Evolutionary conservation across 2,329 filamentous ascomycete species (phyloP).

Genomic region (Aspergillus tanneri): DNA sequence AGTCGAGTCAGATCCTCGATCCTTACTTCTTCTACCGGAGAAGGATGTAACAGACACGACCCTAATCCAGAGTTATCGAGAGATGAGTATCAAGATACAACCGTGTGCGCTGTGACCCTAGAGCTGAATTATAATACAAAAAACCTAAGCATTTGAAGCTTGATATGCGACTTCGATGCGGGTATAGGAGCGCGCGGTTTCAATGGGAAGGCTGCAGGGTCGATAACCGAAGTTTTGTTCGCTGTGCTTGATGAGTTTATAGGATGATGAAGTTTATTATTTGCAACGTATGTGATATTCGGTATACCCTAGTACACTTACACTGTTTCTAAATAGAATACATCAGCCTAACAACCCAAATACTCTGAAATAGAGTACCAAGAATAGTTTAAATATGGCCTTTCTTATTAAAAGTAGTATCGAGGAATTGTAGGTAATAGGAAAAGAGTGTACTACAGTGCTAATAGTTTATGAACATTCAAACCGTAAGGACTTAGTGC

Average conservation of each 20-base stretch:
- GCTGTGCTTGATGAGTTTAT: slow-evolving; percentile 3
- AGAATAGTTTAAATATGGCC: no score
- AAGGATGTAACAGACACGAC: not conserved
- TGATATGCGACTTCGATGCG: slow-evolving; percentile 3
- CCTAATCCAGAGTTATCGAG: not conserved
- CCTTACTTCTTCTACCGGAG: not conserved
- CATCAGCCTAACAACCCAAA: no score
- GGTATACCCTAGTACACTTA: not conserved
- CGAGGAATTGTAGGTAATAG: no score
- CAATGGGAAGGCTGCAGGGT: slow-evolving; percentile 9
- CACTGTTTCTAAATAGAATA: no score
- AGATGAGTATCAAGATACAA: slow-evolving; percentile 4
- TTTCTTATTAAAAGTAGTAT: no score
- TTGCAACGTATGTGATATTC: not conserved
- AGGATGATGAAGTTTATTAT: not conserved
- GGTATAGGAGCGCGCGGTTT: slow-evolving; percentile 4
- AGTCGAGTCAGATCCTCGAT: not conserved
- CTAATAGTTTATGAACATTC: no score
- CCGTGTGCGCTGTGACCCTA: slow-evolving; percentile 4
- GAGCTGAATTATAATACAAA: slow-evolving; percentile 2
- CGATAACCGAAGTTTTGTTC: slow-evolving; percentile 3
- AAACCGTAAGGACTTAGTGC: no score
- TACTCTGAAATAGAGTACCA: no score
- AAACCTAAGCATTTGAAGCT: slow-evolving; percentile 2
- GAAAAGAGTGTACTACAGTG: no score